These are phyloP conservation scores for Papilionanthe hybrid DNA, from an alignment of 116 monocot species.

Conservation along the genomic window DNA sequence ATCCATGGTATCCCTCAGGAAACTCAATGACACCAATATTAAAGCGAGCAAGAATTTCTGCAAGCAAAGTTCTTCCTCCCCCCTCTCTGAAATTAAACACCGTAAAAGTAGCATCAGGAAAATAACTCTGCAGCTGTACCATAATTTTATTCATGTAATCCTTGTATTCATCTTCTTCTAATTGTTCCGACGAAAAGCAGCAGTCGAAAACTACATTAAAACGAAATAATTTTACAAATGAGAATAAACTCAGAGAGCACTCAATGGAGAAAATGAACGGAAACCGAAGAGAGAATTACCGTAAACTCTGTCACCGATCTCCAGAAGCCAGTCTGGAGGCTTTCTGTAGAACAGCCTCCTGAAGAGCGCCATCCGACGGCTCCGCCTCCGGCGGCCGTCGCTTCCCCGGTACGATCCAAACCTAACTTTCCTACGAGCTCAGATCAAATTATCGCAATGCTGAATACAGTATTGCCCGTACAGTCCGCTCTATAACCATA, in stretches of 20 bases:
- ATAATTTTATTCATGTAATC: conserved; percentile 59
- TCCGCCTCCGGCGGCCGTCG: conserved; percentile 23
- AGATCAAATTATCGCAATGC: conserved; percentile 3
- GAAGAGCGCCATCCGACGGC: conserved; percentile 89
- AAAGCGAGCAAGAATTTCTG: conserved; percentile 44
- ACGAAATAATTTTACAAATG: background rate
- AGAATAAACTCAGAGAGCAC: background rate
- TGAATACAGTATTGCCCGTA: background rate
- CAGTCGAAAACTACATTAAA: conserved; percentile 68
- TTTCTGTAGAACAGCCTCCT: conserved; percentile 91
- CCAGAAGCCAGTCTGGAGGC: conserved; percentile 91
- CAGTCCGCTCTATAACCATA: background rate
- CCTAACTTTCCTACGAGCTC: conserved; percentile 6
- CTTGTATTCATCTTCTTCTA: conserved; percentile 64
- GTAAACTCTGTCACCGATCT: conserved; percentile 93
- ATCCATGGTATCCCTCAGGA: conserved; percentile 64
- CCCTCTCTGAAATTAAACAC: conserved; percentile 62
- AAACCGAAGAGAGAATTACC: conserved; percentile 40
- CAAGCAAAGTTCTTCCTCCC: conserved; percentile 38
- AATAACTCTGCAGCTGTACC: conserved; percentile 57
- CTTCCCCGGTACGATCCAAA: background rate
- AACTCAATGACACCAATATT: conserved; percentile 73
- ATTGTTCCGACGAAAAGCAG: conserved; percentile 62
- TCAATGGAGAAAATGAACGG: background rate
- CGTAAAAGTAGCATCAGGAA: conserved; percentile 67